phyloP scores from a whole-genome alignment of 1,284 basidiomycete genomes.

The Mycosarcoma mackinlayi region DNA sequence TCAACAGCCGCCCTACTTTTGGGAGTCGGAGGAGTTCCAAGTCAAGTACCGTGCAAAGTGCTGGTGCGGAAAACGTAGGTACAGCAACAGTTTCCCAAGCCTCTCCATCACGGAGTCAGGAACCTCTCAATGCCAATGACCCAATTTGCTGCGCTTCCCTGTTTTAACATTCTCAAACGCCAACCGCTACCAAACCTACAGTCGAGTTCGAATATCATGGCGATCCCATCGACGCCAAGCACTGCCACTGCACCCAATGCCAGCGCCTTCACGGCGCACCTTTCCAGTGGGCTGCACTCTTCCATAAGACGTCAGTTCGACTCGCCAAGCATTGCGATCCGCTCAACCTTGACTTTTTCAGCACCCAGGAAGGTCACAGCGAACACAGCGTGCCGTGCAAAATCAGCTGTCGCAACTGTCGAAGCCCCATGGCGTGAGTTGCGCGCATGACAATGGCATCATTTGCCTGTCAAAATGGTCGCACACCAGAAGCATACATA shows the following conservation, averaged over 20 bases:
- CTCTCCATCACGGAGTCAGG: too few relatives aligned
- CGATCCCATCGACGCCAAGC: constrained; percentile 51
- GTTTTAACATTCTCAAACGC: too few relatives aligned
- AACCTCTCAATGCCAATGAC: too few relatives aligned
- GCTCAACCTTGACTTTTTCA: constrained; percentile 46
- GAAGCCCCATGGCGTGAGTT: constrained; percentile 43
- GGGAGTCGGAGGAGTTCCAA: constrained; percentile 41
- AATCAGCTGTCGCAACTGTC: constrained; percentile 48
- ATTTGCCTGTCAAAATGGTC: too few relatives aligned
- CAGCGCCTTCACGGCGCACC: constrained; percentile 60
- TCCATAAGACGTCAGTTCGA: constrained; percentile 51
- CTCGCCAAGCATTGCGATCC: constrained; percentile 44
- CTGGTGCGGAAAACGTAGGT: constrained; percentile 47
- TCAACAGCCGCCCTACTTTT: constrained; percentile 41
- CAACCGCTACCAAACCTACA: too few relatives aligned
- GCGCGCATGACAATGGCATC: background rate
- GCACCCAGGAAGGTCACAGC: constrained; percentile 43
- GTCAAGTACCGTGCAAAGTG: constrained; percentile 42
- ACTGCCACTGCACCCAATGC: constrained; percentile 61
- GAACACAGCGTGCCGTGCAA: constrained; percentile 49
- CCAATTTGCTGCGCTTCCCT: too few relatives aligned
- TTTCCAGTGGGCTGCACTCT: constrained; percentile 54
- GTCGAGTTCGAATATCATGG: constrained; percentile 55
- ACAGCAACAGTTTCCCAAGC: too few relatives aligned
- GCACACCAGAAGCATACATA: too few relatives aligned